Evolutionary conservation across 2,329 filamentous ascomycete genomes (phyloP).

Genomic region (Elsinoe necatrix): DNA sequence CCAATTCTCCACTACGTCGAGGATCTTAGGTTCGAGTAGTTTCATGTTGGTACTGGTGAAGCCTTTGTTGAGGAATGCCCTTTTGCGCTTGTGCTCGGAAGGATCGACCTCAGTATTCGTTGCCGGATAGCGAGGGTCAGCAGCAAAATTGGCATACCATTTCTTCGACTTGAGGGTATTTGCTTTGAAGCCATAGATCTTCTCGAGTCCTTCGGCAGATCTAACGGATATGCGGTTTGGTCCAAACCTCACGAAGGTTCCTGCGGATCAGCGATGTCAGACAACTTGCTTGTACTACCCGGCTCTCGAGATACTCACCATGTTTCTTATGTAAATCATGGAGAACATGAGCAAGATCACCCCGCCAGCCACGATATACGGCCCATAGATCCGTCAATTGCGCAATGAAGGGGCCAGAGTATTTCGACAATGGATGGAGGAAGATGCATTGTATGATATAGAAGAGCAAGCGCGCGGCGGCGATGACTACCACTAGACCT

Average conservation of each 20-base stretch:
- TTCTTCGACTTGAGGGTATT: constrained; percentile 41
- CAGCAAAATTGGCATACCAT: constrained; percentile 32
- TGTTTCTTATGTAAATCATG: constrained; percentile 59
- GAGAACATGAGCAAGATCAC: constrained; percentile 25
- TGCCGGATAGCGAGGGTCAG: background rate
- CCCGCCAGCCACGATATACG: constrained; percentile 24
- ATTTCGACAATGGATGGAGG: constrained; percentile 23
- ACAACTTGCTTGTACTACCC: background rate
- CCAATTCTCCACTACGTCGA: constrained; percentile 1
- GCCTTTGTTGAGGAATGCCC: constrained; percentile 4
- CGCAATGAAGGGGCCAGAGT: constrained; percentile 23
- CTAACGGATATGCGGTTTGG: constrained; percentile 75
- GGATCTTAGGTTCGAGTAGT: background rate
- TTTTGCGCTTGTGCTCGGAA: background rate
- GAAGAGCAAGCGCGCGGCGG: background rate
- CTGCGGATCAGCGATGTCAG: background rate
- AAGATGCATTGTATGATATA: constrained; percentile 21
- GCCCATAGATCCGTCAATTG: constrained; percentile 24
- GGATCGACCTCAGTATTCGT: constrained; percentile 2
- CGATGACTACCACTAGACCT: background rate
- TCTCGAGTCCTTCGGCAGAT: constrained; percentile 53
- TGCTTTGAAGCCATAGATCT: constrained; percentile 41
- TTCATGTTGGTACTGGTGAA: constrained; percentile 1
- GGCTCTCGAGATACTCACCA: constrained; percentile 29
- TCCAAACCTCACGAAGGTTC: constrained; percentile 58